Conservation (phyloP, 768 basidiomycete species). For the Coprinopsis sp. region DNA sequence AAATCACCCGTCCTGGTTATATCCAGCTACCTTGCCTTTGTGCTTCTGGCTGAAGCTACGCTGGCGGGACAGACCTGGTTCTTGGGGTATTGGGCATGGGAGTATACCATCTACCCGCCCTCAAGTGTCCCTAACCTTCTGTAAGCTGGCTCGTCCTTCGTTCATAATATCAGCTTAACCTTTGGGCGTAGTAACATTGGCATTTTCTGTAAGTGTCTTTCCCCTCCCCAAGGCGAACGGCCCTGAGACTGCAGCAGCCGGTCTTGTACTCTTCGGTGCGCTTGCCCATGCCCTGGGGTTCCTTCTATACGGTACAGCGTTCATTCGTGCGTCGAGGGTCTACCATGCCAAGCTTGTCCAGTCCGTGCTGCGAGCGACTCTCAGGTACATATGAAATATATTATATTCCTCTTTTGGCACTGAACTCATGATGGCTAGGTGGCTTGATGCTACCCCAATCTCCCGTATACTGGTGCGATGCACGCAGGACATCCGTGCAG, state of each 20-base stretch:
- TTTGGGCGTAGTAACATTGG: constrained; percentile 39
- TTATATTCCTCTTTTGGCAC: background rate
- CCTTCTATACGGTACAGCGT: constrained; percentile 40
- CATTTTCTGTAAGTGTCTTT: constrained; percentile 27
- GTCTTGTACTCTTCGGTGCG: constrained; percentile 9
- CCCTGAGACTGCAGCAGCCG: background rate
- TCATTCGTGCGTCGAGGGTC: constrained; percentile 44
- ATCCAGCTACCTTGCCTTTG: constrained; percentile 19
- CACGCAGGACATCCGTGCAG: constrained; percentile 55
- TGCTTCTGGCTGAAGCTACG: constrained; percentile 22
- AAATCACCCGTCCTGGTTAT: constrained; percentile 31
- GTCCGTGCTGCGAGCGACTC: constrained; percentile 53
- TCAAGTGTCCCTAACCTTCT: constrained; percentile 29
- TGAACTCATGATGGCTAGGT: constrained; percentile 29
- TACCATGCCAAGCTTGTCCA: constrained; percentile 50
- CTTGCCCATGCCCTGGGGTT: constrained; percentile 31
- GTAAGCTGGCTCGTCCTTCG: constrained; percentile 23
- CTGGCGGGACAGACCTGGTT: constrained; percentile 37
- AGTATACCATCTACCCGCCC: constrained; percentile 32
- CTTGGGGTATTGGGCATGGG: constrained; percentile 41
- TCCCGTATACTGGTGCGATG: constrained; percentile 58
- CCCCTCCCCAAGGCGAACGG: background rate
- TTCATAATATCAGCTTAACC: constrained; percentile 12
- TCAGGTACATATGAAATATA: constrained; percentile 35
- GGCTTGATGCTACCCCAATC: constrained; percentile 36